A percentile compares a stretch with the other conserved stretches of the same genome.
These are phyloP conservation scores for Sporothrix luriei DNA, from an alignment of 2,329 filamentous ascomycete genomes.

Conservation along the genomic window DNA sequence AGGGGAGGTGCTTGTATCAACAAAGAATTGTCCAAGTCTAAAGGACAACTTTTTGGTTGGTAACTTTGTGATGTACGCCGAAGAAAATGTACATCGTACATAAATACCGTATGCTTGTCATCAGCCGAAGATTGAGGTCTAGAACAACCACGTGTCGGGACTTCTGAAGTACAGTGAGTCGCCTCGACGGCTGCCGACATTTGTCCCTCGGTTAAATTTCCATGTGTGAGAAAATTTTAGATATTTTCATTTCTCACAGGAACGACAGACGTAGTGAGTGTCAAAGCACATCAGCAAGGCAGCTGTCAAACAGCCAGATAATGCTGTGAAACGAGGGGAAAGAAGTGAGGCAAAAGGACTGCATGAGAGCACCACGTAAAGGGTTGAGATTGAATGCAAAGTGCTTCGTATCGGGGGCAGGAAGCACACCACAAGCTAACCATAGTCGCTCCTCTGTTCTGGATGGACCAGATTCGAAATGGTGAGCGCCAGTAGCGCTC, in stretches of 20 bases:
- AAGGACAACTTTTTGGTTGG: neutral
- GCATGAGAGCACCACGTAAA: neutral
- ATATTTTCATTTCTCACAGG: neutral
- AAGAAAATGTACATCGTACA: neutral
- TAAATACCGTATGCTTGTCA: neutral
- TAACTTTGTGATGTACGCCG: neutral
- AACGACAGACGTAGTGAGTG: neutral
- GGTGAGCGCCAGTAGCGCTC: neutral
- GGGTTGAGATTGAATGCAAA: too few relatives aligned
- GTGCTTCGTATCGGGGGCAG: neutral
- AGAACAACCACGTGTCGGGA: neutral
- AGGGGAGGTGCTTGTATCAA: neutral
- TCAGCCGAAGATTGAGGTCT: neutral
- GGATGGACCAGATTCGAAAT: neutral
- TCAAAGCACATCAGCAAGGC: neutral
- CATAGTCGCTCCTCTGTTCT: neutral
- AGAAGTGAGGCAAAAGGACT: neutral
- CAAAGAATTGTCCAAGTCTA: neutral
- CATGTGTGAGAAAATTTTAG: neutral
- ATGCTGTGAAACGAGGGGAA: constrained; percentile 14
- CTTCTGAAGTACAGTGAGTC: neutral
- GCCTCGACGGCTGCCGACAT: neutral
- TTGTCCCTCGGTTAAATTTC: neutral
- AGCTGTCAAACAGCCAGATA: constrained; percentile 2
- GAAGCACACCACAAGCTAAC: constrained; percentile 15